Evolutionary conservation across 1,139 yeast genomes (phyloP).

Genomic region (Pichia sp.): DNA sequence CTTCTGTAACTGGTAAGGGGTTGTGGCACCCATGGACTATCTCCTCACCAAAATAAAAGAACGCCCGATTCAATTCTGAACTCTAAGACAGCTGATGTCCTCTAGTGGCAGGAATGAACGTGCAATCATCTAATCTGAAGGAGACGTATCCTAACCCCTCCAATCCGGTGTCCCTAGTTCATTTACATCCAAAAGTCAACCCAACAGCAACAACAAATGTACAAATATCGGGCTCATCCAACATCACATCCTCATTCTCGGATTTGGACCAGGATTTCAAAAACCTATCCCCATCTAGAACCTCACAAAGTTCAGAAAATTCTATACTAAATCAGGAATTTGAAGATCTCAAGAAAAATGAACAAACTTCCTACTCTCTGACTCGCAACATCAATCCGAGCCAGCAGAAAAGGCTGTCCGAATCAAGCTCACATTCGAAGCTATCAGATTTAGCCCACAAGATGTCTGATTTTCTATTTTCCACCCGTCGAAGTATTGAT

Average conservation of each 20-base stretch:
- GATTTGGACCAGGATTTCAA: slow-evolving; percentile 7
- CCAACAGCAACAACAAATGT: slow-evolving; percentile 12
- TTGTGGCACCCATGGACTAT: neutral
- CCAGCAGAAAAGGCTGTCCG: neutral
- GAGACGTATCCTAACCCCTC: neutral
- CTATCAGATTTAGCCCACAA: slow-evolving; percentile 29
- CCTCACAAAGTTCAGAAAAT: slow-evolving; percentile 12
- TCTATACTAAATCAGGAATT: slow-evolving; percentile 1
- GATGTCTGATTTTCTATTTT: slow-evolving; percentile 27
- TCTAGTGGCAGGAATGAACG: neutral
- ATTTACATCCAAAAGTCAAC: neutral
- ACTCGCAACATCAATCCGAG: neutral
- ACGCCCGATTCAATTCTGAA: neutral
- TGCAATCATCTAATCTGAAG: neutral
- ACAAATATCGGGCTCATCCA: slow-evolving; percentile 2
- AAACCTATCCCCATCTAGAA: slow-evolving; percentile 4
- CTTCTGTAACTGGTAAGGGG: neutral
- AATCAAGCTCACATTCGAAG: slow-evolving; percentile 21
- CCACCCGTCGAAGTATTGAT: slow-evolving; percentile 23
- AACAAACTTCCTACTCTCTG: neutral
- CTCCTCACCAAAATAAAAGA: neutral
- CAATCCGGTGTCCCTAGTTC: slow-evolving; percentile 13
- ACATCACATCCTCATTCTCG: slow-evolving; percentile 4
- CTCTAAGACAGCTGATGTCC: neutral
- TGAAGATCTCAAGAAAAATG: neutral